Conservation (phyloP, 2,329 filamentous ascomycete genomes). For the Cladosporium halotolerans region DNA sequence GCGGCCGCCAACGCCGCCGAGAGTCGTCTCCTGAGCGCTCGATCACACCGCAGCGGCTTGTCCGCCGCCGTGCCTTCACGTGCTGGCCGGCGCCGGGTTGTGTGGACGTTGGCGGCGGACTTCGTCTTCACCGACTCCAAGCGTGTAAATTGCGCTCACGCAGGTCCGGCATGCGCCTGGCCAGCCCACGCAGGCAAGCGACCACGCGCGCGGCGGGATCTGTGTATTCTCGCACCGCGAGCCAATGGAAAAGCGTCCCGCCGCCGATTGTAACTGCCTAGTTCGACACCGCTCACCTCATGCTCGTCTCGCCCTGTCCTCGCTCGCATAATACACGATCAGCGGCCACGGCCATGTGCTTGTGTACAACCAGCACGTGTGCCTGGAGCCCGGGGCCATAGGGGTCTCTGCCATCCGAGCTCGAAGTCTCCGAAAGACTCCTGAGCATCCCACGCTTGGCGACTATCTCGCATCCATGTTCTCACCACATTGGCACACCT, state of each 20-base stretch:
- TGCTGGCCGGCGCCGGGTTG: conserved; percentile 9
- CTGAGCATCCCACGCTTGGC: conserved; percentile 10
- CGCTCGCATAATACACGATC: background rate
- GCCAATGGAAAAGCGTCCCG: no score
- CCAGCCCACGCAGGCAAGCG: background rate
- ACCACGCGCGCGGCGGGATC: no score
- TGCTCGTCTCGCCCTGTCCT: background rate
- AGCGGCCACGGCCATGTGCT: background rate
- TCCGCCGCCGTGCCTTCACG: background rate
- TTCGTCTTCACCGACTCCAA: conserved; percentile 5
- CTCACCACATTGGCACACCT: background rate
- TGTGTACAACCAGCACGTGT: background rate
- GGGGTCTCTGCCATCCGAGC: background rate
- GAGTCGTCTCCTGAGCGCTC: background rate
- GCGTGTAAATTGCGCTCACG: conserved; percentile 4
- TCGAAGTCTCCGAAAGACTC: background rate
- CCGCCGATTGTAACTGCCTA: no score
- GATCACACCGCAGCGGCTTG: background rate
- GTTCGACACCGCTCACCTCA: conserved; percentile 3
- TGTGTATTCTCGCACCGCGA: no score
- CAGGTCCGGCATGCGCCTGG: background rate
- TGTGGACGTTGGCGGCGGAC: background rate
- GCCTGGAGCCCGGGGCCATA: conserved; percentile 4
- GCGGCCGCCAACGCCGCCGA: no score
- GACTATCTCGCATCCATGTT: conserved; percentile 1